phyloP scores from a whole-genome alignment of 495 filamentous ascomycete species.

The Tuber magnatum region DNA sequence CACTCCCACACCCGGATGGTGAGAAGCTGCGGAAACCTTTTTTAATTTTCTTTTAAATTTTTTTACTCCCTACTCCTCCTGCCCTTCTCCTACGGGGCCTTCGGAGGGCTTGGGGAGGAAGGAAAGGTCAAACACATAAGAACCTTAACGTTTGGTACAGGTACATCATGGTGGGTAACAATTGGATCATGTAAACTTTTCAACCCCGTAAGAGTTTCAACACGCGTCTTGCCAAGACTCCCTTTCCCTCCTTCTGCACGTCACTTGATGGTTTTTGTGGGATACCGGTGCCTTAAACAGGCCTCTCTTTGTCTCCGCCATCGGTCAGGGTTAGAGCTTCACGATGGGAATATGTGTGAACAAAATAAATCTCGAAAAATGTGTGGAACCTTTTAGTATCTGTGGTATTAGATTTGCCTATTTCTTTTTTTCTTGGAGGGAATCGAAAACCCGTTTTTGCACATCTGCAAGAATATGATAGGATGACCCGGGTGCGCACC shows the following conservation, averaged over 20 bases:
- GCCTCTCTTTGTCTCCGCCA: neutral
- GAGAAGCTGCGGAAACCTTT: neutral
- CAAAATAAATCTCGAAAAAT: neutral
- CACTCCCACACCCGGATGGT: neutral
- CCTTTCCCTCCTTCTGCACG: neutral
- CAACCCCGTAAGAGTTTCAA: constrained; percentile 3
- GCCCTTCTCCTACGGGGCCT: neutral
- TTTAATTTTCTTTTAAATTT: neutral
- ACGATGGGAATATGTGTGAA: neutral
- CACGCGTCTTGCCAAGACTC: neutral
- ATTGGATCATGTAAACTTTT: neutral
- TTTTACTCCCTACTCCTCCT: too few relatives aligned
- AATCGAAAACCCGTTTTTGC: neutral
- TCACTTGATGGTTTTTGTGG: neutral
- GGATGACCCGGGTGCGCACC: neutral
- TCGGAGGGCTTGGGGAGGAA: neutral
- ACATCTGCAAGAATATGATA: neutral
- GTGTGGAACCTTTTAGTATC: neutral
- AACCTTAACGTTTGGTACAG: neutral
- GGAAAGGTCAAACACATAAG: neutral
- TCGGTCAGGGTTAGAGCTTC: neutral
- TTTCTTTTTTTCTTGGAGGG: neutral
- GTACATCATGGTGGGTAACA: neutral
- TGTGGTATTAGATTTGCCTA: neutral
- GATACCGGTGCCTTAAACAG: neutral